Conservation (phyloP, 2,329 filamentous ascomycete species). For the Xylogone sp. region DNA sequence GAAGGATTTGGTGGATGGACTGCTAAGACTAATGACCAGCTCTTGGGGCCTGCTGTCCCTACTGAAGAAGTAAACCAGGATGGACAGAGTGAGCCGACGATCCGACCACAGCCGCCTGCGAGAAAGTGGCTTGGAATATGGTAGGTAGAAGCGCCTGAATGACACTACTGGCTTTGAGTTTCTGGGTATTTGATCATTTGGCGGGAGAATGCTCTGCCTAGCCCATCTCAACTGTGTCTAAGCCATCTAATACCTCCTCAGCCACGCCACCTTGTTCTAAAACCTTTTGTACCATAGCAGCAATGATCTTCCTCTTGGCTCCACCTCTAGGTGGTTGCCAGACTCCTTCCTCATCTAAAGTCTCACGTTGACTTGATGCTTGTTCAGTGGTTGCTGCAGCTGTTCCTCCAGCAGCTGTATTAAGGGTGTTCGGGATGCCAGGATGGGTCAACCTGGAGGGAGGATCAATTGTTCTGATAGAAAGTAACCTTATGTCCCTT, state of each 20-base stretch:
- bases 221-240: constrained; percentile 70
- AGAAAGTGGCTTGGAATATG: constrained; percentile 89
- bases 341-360: constrained; percentile 63
- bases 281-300: constrained; percentile 72
- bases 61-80: constrained; percentile 32
- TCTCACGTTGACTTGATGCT: constrained; percentile 42
- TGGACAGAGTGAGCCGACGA: constrained; percentile 32
- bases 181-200: not conserved
- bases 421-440: constrained; percentile 62
- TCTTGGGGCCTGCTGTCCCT: constrained; percentile 27
- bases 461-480: constrained; percentile 70
- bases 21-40: constrained; percentile 30
- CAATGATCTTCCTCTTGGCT: constrained; percentile 69
- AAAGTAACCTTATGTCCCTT: constrained; percentile 54
- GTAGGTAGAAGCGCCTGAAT: constrained; percentile 33
- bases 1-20: constrained; percentile 50
- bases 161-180: not conserved
- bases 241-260: constrained; percentile 77
- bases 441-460: constrained; percentile 70
- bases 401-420: constrained; percentile 46
- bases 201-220: constrained; percentile 28
- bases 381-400: constrained; percentile 35
- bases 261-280: constrained; percentile 76
- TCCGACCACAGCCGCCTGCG: constrained; percentile 46
- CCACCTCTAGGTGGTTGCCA: constrained; percentile 87